A percentile compares a stretch with the other conserved stretches of the same genome.
Conservation (phyloP, 2,329 filamentous ascomycete species). For the Tolypocladium endophyticum region DNA sequence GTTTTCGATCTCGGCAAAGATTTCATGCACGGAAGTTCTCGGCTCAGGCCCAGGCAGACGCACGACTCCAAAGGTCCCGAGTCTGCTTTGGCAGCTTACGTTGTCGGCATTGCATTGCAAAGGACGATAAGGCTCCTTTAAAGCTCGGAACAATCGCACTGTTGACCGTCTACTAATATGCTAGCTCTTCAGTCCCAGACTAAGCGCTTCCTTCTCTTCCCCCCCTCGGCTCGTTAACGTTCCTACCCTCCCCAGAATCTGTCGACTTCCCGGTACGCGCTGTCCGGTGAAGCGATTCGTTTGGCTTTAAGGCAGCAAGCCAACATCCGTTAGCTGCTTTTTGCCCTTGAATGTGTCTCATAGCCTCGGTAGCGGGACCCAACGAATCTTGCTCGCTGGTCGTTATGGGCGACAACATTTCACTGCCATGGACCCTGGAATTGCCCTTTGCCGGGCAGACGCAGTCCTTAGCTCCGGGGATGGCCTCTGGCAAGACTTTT, state of each 20-base stretch:
- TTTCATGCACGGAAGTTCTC: background rate
- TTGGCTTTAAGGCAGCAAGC: background rate
- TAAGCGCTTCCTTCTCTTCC: background rate
- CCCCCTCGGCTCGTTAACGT: background rate
- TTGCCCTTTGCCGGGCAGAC: background rate
- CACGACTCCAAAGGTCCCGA: background rate
- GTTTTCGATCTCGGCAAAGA: no score
- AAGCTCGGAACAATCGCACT: background rate
- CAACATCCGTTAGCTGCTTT: background rate
- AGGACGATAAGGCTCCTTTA: background rate
- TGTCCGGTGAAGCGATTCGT: background rate
- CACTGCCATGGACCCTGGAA: background rate
- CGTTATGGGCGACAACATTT: background rate
- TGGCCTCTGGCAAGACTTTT: background rate
- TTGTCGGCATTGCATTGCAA: background rate
- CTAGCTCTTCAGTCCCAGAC: background rate
- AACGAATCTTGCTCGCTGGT: background rate
- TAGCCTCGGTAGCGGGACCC: background rate
- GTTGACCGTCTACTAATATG: background rate
- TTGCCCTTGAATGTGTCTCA: background rate
- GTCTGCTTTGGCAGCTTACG: background rate
- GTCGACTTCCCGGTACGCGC: background rate
- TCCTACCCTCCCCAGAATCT: background rate
- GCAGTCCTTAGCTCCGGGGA: background rate
- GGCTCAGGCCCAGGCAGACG: background rate